Evolutionary conservation across 305 asterid species (phyloP).

Genomic region (Fraxinus floribunda): DNA sequence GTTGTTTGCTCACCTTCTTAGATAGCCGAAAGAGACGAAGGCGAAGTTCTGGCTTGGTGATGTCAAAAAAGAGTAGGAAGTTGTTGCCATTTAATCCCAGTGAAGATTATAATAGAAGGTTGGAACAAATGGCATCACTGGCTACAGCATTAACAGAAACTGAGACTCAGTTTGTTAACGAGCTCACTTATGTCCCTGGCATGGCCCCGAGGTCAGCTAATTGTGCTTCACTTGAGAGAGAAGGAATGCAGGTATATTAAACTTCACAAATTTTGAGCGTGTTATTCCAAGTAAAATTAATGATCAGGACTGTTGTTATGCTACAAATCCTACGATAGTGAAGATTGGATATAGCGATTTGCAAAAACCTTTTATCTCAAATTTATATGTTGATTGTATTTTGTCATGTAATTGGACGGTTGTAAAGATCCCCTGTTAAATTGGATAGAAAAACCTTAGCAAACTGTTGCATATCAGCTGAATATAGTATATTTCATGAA

Average conservation of each 20-base stretch:
- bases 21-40: slow-evolving; percentile 60
- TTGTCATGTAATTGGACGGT: not conserved
- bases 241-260: slow-evolving; percentile 80
- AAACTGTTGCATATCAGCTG: not conserved
- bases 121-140: slow-evolving; percentile 86
- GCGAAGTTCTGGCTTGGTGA: slow-evolving; percentile 39
- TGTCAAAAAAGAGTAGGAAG: slow-evolving; percentile 69
- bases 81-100: slow-evolving; percentile 65
- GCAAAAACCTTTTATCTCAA: not conserved
- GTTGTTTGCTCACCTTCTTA: slow-evolving; percentile 21
- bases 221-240: slow-evolving; percentile 59
- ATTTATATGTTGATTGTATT: not conserved
- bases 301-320: not conserved
- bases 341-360: not conserved
- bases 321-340: not conserved
- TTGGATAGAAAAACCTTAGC: not conserved
- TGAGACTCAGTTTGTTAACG: slow-evolving; percentile 61
- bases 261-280: not conserved
- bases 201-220: slow-evolving; percentile 89
- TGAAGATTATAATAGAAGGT: slow-evolving; percentile 59
- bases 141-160: slow-evolving; percentile 78
- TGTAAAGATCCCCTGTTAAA: not conserved
- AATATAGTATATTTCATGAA: not conserved
- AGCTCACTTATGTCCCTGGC: slow-evolving; percentile 63
- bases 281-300: not conserved